Conservation (phyloP, 768 basidiomycete species). For the Leccinum disarticulatum region DNA sequence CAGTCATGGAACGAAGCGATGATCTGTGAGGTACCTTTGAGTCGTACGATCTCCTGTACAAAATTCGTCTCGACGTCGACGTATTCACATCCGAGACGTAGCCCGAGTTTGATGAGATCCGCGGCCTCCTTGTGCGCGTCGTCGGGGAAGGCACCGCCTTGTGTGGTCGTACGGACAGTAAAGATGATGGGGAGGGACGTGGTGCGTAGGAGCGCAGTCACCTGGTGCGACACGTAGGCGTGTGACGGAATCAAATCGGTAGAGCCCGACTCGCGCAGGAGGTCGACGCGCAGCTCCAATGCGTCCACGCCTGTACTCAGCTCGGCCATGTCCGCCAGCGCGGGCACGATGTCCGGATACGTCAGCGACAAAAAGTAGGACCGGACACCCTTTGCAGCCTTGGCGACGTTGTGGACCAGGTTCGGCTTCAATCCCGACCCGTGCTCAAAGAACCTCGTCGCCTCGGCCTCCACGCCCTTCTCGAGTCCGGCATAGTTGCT, state of each 20-base stretch:
- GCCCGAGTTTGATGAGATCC: slow-evolving; percentile 72
- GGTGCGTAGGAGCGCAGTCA: slow-evolving; percentile 72
- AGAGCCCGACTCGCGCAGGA: slow-evolving; percentile 59
- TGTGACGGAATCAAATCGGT: slow-evolving; percentile 59
- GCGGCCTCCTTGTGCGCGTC: slow-evolving; percentile 67
- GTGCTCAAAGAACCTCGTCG: slow-evolving; percentile 85
- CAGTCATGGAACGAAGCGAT: slow-evolving; percentile 97
- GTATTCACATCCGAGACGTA: slow-evolving; percentile 88
- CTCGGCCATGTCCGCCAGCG: slow-evolving; percentile 66
- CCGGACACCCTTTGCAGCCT: slow-evolving; percentile 45
- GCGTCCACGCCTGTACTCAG: slow-evolving; percentile 86
- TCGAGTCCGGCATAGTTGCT: slow-evolving; percentile 61
- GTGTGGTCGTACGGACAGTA: slow-evolving; percentile 83
- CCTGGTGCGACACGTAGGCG: slow-evolving; percentile 76
- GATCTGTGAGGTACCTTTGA: slow-evolving; percentile 74
- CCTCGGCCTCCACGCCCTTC: slow-evolving; percentile 49
- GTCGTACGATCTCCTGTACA: slow-evolving; percentile 55
- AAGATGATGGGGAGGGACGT: slow-evolving; percentile 87
- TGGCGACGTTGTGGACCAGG: slow-evolving; percentile 48
- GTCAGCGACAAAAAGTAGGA: slow-evolving; percentile 94
- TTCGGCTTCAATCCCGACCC: slow-evolving; percentile 75
- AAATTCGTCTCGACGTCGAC: slow-evolving; percentile 83
- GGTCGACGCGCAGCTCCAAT: slow-evolving; percentile 90
- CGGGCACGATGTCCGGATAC: slow-evolving; percentile 80
- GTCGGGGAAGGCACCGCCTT: slow-evolving; percentile 93